These are phyloP conservation scores for Dictyostelium capitatum DNA, from an alignment of 78 protist species.

Conservation along the genomic window DNA sequence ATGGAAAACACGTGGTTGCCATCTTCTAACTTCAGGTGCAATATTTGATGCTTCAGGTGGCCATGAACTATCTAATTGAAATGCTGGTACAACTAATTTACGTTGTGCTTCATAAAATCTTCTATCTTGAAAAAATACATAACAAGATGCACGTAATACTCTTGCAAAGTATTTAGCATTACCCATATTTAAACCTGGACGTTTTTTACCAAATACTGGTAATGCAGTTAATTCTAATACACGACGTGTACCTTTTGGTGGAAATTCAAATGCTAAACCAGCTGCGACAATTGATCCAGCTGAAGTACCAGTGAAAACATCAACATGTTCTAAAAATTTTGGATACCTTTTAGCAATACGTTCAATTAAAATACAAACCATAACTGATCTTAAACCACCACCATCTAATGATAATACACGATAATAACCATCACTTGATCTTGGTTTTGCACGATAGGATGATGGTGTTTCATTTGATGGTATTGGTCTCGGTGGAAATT, in stretches of 20 bases:
- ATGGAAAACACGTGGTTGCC: conserved; percentile 72
- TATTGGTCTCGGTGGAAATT: conserved; percentile 50
- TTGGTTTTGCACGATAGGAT: conserved; percentile 24
- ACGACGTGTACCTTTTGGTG: conserved; percentile 70
- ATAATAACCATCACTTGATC: conserved; percentile 64
- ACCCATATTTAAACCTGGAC: conserved; percentile 64
- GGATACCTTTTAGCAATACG: conserved; percentile 63
- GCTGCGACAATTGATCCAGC: conserved; percentile 75
- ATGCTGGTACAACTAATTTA: conserved; percentile 59
- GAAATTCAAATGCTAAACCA: conserved; percentile 53
- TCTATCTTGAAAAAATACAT: conserved; percentile 54
- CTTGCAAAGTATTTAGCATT: conserved; percentile 58
- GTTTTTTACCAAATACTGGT: conserved; percentile 64
- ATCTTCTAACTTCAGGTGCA: conserved; percentile 63
- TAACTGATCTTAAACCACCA: conserved; percentile 72
- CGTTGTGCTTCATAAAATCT: conserved; percentile 42
- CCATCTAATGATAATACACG: conserved; percentile 57
- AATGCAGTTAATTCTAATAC: conserved; percentile 69
- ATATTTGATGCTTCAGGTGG: conserved; percentile 46
- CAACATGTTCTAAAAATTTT: conserved; percentile 48
- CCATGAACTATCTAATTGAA: conserved; percentile 54
- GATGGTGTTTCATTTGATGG: conserved; percentile 45
- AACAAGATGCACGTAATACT: conserved; percentile 51
- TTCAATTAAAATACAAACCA: conserved; percentile 66
- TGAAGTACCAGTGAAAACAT: conserved; percentile 70